These are phyloP conservation scores for Stephania cephalantha DNA, from an alignment of 164 flowering plant species.

Conservation along the genomic window DNA sequence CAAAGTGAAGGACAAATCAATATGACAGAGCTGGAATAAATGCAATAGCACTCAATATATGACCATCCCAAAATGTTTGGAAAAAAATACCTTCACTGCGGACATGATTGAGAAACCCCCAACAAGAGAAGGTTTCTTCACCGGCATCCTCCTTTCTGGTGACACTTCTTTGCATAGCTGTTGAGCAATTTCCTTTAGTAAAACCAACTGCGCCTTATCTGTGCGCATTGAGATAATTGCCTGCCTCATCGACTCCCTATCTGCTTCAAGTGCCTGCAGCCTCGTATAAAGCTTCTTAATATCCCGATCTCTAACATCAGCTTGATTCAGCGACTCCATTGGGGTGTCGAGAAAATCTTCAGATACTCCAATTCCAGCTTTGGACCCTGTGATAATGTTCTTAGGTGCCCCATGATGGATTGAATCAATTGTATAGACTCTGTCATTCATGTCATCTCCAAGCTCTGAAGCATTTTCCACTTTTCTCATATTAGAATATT, in stretches of 20 bases:
- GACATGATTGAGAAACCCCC: slow-evolving; percentile 45
- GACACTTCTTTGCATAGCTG: slow-evolving; percentile 67
- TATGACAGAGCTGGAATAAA: background rate
- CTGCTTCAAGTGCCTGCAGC: slow-evolving; percentile 98
- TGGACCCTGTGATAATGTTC: slow-evolving; percentile 31
- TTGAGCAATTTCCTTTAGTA: slow-evolving; percentile 89
- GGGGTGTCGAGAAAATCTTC: slow-evolving; percentile 52
- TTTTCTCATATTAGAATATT: slow-evolving; percentile 31
- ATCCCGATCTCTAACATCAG: slow-evolving; percentile 59
- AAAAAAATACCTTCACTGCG: slow-evolving; percentile 52
- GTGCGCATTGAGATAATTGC: slow-evolving; percentile 82
- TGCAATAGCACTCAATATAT: background rate
- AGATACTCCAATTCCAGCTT: slow-evolving; percentile 30
- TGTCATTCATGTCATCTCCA: slow-evolving; percentile 76
- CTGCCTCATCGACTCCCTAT: slow-evolving; percentile 94
- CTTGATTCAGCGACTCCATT: slow-evolving; percentile 30
- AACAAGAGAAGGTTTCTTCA: slow-evolving; percentile 43
- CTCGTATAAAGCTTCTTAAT: slow-evolving; percentile 73
- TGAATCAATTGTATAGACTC: slow-evolving; percentile 83
- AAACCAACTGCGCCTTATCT: slow-evolving; percentile 77
- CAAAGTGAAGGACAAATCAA: background rate
- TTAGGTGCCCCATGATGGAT: slow-evolving; percentile 41
- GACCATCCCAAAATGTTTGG: background rate
- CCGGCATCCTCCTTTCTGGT: slow-evolving; percentile 44
- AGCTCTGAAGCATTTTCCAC: slow-evolving; percentile 48